Base-by-base conservation (phyloP, 768 basidiomycete species). In the Rhizopogon roseolus region DNA sequence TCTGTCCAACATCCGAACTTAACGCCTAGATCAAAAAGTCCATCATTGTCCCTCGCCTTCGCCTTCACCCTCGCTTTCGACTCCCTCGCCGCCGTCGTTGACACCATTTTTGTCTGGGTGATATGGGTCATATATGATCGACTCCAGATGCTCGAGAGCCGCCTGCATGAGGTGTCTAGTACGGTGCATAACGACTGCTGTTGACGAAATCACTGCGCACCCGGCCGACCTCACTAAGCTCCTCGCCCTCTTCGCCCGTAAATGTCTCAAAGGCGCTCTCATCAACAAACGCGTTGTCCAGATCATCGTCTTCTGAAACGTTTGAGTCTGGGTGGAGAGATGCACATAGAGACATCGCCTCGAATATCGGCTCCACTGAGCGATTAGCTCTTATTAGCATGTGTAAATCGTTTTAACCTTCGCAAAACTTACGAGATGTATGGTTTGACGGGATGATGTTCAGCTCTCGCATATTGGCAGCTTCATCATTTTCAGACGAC, bases 171-270 rank as follows among this genome's bases (percentile, higher is more conserved):
- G 54, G 62, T 63, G 71, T 80, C 88, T 88, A 95, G 82, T 95
- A 95, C 62, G 93, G 93, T 54, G 81, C 75, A 73, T 76, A 93
- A 71, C 92, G 88, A 66, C 71, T 79, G 76, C 85, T 71, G 76
- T 85, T 85, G 72, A 79, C 64, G 69, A 88, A 88, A 88, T 88
- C 81, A 70, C 85, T 90, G 88, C 93, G 89, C 86, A 93, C 90
- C 87, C 89, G 84, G 76, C 93, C 93, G 60, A 87, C 88, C 74
- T 87, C 85, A 69, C 85, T 89, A 59, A 93, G 80, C 70, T 93
- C 89, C 62, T 91, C 76, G 19, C 73, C 78, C 52, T 78, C 84
- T 44, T 78, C 77, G 3, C 73, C 72, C 4, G 75, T 77, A 65
- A 90, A 86, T 1, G 76, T 73, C 55, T 76, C 73, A 54, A 79